Conservation (phyloP, 2,329 filamentous ascomycete species). For the Penicillium olsonii region DNA sequence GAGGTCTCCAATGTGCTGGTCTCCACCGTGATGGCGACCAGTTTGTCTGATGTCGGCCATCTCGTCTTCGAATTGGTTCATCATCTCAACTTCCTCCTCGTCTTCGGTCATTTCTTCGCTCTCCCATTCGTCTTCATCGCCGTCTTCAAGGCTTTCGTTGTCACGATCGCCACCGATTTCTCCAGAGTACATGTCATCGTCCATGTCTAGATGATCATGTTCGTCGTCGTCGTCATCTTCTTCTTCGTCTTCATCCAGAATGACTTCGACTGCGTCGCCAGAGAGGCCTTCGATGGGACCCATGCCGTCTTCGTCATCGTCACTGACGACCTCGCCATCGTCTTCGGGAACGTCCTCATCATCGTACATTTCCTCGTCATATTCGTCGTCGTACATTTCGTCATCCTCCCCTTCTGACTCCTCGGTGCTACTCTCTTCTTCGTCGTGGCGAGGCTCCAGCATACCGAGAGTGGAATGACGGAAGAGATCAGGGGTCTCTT, state of each 20-base stretch:
- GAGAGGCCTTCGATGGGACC: slow-evolving; percentile 68
- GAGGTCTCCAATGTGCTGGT: slow-evolving; percentile 47
- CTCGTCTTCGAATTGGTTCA: slow-evolving; percentile 47
- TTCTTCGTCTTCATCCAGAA: slow-evolving; percentile 73
- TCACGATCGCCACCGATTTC: slow-evolving; percentile 60
- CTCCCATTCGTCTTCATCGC: slow-evolving; percentile 52
- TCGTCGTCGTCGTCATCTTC: slow-evolving; percentile 63
- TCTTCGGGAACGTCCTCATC: slow-evolving; percentile 78
- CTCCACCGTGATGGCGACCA: slow-evolving; percentile 41
- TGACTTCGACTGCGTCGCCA: slow-evolving; percentile 75
- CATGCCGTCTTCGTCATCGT: slow-evolving; percentile 83
- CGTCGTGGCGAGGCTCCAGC: slow-evolving; percentile 80
- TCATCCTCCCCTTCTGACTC: slow-evolving; percentile 71
- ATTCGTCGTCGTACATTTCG: slow-evolving; percentile 91
- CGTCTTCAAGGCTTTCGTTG: slow-evolving; percentile 51
- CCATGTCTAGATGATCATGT: slow-evolving; percentile 63
- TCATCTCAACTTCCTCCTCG: slow-evolving; percentile 47
- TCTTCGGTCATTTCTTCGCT: slow-evolving; percentile 51
- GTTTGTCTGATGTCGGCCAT: slow-evolving; percentile 43
- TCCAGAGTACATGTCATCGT: slow-evolving; percentile 53
- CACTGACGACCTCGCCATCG: slow-evolving; percentile 84
- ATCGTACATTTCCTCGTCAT: slow-evolving; percentile 88
- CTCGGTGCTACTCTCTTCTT: slow-evolving; percentile 78
- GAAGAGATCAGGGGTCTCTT: slow-evolving; percentile 96
- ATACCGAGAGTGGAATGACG: slow-evolving; percentile 94